These are phyloP conservation scores for Chlorella sp. DNA, from an alignment of 139 green algal species.

Conservation along the genomic window DNA sequence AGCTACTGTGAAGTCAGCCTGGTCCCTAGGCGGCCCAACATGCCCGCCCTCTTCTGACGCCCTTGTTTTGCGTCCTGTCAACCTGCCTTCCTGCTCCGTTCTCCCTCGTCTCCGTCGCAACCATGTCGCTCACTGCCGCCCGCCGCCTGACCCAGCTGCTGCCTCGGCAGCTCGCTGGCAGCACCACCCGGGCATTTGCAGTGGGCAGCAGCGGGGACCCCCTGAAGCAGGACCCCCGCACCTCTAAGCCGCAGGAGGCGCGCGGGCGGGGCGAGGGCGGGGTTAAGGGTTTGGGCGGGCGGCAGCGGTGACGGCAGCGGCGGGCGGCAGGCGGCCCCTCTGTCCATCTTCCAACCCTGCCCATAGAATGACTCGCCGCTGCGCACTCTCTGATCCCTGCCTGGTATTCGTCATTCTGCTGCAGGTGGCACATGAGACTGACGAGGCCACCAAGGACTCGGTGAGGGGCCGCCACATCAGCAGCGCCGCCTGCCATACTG, in stretches of 20 bases:
- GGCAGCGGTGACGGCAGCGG: not conserved
- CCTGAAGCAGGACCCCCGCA: constrained; percentile 12
- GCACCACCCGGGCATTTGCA: not conserved
- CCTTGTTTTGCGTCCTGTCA: too few species aligned
- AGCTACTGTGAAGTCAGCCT: too few species aligned
- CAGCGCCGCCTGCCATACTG: not conserved
- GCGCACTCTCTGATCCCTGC: not conserved
- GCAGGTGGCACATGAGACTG: constrained; percentile 25
- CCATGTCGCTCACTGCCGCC: not conserved
- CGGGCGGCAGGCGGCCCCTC: not conserved
- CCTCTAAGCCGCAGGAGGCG: constrained; percentile 1
- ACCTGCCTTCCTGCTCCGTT: not conserved
- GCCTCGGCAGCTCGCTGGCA: not conserved
- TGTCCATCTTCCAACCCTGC: too few species aligned
- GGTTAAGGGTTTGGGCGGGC: not conserved
- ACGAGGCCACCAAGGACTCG: constrained; percentile 44
- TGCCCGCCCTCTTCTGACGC: too few species aligned
- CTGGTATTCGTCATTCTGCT: not conserved
- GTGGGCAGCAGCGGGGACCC: not conserved
- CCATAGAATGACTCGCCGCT: too few species aligned
- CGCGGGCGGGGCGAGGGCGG: not conserved
- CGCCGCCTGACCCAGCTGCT: constrained; percentile 1
- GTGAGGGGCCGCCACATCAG: not conserved
- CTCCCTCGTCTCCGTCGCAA: not conserved
- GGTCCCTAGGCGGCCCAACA: too few species aligned